Evolutionary conservation across 441 rosid species (phyloP).

Genomic region (Adansonia grandidieri): DNA sequence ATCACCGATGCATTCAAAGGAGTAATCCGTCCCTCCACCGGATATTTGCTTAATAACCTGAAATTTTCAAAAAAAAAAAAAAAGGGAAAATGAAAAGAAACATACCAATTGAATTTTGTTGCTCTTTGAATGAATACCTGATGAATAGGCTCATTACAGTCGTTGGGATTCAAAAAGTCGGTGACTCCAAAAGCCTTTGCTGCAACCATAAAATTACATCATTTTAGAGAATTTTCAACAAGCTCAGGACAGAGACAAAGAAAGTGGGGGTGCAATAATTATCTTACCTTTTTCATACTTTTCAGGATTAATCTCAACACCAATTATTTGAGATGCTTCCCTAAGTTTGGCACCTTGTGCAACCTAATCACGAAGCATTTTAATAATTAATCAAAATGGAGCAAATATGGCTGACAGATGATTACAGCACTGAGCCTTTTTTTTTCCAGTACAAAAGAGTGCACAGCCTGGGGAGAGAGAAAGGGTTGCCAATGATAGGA

Average conservation of each 20-base stretch:
- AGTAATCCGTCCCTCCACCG: conserved; percentile 86
- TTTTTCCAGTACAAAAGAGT: no score
- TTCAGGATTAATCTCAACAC: conserved; percentile 77
- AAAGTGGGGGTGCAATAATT: conserved; percentile 13
- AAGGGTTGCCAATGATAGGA: no score
- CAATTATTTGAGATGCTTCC: conserved; percentile 84
- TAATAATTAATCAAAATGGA: conserved; percentile 7
- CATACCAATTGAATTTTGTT: not conserved
- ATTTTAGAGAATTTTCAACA: not conserved
- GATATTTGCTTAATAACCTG: conserved; percentile 83
- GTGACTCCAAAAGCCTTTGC: conserved; percentile 87
- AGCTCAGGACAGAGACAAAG: not conserved
- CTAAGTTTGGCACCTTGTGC: conserved; percentile 91
- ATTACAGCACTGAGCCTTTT: not conserved
- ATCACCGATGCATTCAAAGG: conserved; percentile 88
- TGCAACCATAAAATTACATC: conserved; percentile 39
- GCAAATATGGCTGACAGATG: not conserved
- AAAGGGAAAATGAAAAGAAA: not conserved
- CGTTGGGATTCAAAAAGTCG: conserved; percentile 69
- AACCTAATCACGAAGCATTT: conserved; percentile 51
- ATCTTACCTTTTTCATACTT: conserved; percentile 66
- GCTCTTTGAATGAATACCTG: conserved; percentile 54
- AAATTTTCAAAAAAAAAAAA: conserved; percentile 6
- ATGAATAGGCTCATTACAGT: conserved; percentile 69
- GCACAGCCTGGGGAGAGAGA: no score